Evolutionary conservation across 2,329 filamentous ascomycete genomes (phyloP).

Genomic region (Ceratocystis destructans): DNA sequence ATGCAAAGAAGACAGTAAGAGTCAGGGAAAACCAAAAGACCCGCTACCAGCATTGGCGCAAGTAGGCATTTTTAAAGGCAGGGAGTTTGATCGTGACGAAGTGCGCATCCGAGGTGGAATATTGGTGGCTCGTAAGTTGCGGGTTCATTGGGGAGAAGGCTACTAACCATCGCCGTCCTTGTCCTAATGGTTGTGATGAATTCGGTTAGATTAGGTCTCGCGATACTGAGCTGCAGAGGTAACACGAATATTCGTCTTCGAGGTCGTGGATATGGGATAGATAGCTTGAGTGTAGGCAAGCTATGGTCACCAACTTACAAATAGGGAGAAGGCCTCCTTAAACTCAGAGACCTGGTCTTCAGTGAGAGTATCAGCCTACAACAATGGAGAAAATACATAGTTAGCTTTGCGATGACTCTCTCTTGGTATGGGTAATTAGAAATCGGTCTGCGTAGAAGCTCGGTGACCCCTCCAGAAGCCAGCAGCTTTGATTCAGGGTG

Average conservation of each 20-base stretch:
- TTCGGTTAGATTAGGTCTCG: constrained; percentile 22
- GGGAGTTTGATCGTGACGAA: not conserved
- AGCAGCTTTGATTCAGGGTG: not conserved
- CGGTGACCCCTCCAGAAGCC: not conserved
- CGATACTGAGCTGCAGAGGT: not conserved
- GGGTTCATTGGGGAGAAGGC: not conserved
- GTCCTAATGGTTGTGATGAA: constrained; percentile 40
- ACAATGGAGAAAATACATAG: not conserved
- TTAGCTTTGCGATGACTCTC: constrained; percentile 8
- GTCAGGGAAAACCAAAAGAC: not conserved
- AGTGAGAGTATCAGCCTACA: constrained; percentile 89
- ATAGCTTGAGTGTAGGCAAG: not conserved
- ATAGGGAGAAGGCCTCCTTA: constrained; percentile 99
- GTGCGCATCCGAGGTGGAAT: not conserved
- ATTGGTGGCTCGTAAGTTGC: not conserved
- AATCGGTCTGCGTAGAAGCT: not conserved
- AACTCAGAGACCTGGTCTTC: constrained; percentile 99
- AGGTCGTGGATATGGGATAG: not conserved
- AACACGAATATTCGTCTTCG: not conserved
- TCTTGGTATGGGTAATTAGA: constrained; percentile 11
- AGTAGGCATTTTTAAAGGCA: not conserved
- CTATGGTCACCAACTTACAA: constrained; percentile 51
- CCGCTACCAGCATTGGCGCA: not conserved
- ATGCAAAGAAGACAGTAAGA: constrained; percentile 11
- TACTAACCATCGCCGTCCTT: constrained; percentile 83